phyloP scores from a whole-genome alignment of 345 rosid species.

The Eucalyptus cloeziana region DNA sequence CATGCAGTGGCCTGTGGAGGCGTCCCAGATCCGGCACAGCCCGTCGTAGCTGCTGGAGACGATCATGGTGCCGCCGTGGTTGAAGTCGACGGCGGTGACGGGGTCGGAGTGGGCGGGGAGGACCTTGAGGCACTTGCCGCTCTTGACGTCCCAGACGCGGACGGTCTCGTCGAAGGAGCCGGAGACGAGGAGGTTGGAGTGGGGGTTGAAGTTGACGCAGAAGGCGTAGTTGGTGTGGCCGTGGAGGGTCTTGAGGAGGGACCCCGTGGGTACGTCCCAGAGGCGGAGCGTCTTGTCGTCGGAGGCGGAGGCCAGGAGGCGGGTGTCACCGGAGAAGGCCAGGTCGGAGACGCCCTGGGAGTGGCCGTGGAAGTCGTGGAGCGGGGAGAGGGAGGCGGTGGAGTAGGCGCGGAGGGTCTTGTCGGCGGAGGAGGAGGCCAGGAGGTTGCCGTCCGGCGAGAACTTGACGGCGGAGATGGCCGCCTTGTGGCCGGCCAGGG shows the following conservation, averaged over 20 bases:
- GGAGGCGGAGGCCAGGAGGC: slow-evolving; percentile 83
- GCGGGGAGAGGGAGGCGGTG: slow-evolving; percentile 26
- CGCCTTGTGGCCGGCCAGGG: slow-evolving; percentile 62
- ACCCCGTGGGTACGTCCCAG: slow-evolving; percentile 76
- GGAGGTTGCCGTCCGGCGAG: slow-evolving; percentile 82
- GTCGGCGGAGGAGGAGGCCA: slow-evolving; percentile 84
- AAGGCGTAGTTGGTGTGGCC: slow-evolving; percentile 85
- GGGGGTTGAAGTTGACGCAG: slow-evolving; percentile 82
- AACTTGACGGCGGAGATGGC: slow-evolving; percentile 77
- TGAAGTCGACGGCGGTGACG: slow-evolving; percentile 83
- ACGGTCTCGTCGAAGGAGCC: slow-evolving; percentile 94
- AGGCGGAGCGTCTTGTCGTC: slow-evolving; percentile 88
- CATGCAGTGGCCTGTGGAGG: slow-evolving; percentile 77
- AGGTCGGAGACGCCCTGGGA: slow-evolving; percentile 74
- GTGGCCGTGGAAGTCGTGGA: slow-evolving; percentile 58
- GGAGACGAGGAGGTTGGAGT: slow-evolving; percentile 82
- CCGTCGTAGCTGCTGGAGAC: slow-evolving; percentile 96
- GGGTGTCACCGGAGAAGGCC: slow-evolving; percentile 83
- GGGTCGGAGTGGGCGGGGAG: slow-evolving; percentile 94
- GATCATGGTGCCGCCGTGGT: slow-evolving; percentile 67
- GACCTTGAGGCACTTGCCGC: slow-evolving; percentile 81
- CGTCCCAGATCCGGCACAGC: slow-evolving; percentile 83
- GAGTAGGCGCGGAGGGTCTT: slow-evolving; percentile 63
- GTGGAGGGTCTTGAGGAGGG: slow-evolving; percentile 44
- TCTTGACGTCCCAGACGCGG: slow-evolving; percentile 83